Evolutionary conservation across 106 monocot species (phyloP), one percentile per base, ranked within the genome.

Genomic region (Chionographis japonica): DNA sequence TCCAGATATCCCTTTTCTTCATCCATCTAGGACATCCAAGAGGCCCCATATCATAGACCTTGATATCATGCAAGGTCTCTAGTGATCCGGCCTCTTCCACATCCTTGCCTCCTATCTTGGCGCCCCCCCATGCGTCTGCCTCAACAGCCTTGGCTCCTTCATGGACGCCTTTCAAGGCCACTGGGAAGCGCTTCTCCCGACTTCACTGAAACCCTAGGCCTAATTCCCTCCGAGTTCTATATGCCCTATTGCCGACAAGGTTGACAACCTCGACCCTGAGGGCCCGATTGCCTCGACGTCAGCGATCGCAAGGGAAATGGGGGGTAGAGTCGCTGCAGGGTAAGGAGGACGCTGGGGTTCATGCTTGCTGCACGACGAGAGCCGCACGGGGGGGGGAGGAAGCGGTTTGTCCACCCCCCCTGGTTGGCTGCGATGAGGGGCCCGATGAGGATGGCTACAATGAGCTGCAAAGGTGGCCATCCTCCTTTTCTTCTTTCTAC

Each of bases 1-100:
- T 85, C 19, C 80, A 85, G 73, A 80, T 85, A 76, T 85, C 80
- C 56, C 83, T 79, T 37, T 84, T 84, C 78, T 79, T 79, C 52
- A 73, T n/a, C 82, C 42, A 82, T 79, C 79, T 79, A 84, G 50
- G 83, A 78, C 13, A 84, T 84, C 62, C 78, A 78, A 54, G 83
- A 84, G 64, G 83, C 79, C 2, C 19, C 84, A 84, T 72, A 79
- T 84, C 68, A 73, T 84, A 63, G 84, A 84, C 68, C 63, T 84
- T 57, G 84, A 84, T 52, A 79, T 84, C 54, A 84, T 84, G 84
- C 84, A 84, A 39, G 84, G 84, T 2, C 72, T 84, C 17, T 79
- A 84, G 62, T 84, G 84, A 79, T 79, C 84, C 18, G 84, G 79
- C 0, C 64, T 84, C 13, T 84, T 84, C 49, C 79, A 84, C 60